A percentile compares a stretch with the other conserved stretches of the same genome.
phyloP scores from a whole-genome alignment of 139 green algal genomes.

The Chlorella vulgaris region DNA sequence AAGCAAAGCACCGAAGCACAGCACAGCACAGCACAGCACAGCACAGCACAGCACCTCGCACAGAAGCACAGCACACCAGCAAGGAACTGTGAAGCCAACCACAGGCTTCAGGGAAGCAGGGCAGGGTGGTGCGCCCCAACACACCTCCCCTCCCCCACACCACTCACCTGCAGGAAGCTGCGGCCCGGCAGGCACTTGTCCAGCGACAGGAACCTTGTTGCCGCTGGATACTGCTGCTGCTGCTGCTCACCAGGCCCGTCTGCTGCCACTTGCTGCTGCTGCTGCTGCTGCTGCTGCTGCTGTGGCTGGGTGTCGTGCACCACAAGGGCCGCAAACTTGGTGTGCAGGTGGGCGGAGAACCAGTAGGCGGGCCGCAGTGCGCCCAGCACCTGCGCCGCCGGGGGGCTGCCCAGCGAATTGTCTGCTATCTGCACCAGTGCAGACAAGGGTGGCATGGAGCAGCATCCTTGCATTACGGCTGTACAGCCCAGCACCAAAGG shows the following conservation, averaged over 20 bases:
- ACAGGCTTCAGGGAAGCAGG: too few relatives aligned
- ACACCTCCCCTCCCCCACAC: too few relatives aligned
- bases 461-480: background rate
- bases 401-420: slow-evolving; percentile 73
- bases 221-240: background rate
- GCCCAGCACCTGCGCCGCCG: slow-evolving; percentile 69
- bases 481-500: background rate
- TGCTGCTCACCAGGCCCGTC: background rate
- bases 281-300: slow-evolving; percentile 25
- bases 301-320: slow-evolving; percentile 51
- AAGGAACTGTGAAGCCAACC: too few relatives aligned
- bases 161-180: slow-evolving; percentile 95
- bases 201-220: slow-evolving; percentile 91
- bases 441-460: background rate
- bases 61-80: too few relatives aligned
- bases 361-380: slow-evolving; percentile 87
- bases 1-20: background rate
- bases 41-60: too few relatives aligned
- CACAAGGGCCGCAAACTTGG: slow-evolving; percentile 93
- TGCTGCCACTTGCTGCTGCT: slow-evolving; percentile 5
- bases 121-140: too few relatives aligned
- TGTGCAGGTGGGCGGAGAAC: slow-evolving; percentile 97
- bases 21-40: too few relatives aligned
- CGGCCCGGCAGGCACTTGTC: slow-evolving; percentile 96
- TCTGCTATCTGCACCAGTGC: slow-evolving; percentile 55